Evolutionary conservation across 192 early-diverging fungal species (phyloP).

Genomic region (Coemansia aciculifera): DNA sequence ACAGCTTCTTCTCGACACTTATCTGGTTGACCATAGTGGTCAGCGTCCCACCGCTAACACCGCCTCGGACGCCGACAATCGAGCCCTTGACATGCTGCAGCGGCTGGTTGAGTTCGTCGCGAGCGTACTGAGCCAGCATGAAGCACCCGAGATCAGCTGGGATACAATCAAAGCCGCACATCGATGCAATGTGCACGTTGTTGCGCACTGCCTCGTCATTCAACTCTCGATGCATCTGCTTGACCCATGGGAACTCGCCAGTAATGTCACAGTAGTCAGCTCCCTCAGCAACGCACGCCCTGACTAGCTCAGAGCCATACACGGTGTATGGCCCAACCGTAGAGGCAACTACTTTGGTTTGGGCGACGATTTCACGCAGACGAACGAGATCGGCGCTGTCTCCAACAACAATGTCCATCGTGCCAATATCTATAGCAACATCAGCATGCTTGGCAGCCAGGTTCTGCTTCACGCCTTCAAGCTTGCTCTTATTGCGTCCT

Average conservation of each 20-base stretch:
- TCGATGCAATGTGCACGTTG: slow-evolving; percentile 72
- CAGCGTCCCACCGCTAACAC: slow-evolving; percentile 71
- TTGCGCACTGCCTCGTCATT: slow-evolving; percentile 66
- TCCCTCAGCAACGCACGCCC: slow-evolving; percentile 38
- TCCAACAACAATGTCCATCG: slow-evolving; percentile 67
- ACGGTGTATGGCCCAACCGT: slow-evolving; percentile 81
- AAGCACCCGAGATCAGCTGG: slow-evolving; percentile 83
- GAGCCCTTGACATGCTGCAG: slow-evolving; percentile 66
- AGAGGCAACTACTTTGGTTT: slow-evolving; percentile 74
- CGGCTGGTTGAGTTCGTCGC: slow-evolving; percentile 49
- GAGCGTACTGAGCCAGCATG: slow-evolving; percentile 66
- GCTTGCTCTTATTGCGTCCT: slow-evolving; percentile 69
- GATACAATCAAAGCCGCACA: slow-evolving; percentile 90
- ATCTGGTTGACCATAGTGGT: slow-evolving; percentile 37
- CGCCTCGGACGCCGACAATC: slow-evolving; percentile 57
- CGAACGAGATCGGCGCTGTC: slow-evolving; percentile 62
- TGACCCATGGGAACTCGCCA: slow-evolving; percentile 73
- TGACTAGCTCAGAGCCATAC: slow-evolving; percentile 66
- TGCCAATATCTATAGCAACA: not conserved
- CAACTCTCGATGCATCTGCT: slow-evolving; percentile 65
- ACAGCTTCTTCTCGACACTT: not conserved
- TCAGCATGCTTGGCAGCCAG: slow-evolving; percentile 58
- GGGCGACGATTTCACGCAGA: slow-evolving; percentile 61
- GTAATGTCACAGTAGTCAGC: slow-evolving; percentile 92
- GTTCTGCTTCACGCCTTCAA: slow-evolving; percentile 58